These are phyloP conservation scores for Wickerhamiella nectarea DNA, from an alignment of 805 yeast genomes.

Conservation along the genomic window DNA sequence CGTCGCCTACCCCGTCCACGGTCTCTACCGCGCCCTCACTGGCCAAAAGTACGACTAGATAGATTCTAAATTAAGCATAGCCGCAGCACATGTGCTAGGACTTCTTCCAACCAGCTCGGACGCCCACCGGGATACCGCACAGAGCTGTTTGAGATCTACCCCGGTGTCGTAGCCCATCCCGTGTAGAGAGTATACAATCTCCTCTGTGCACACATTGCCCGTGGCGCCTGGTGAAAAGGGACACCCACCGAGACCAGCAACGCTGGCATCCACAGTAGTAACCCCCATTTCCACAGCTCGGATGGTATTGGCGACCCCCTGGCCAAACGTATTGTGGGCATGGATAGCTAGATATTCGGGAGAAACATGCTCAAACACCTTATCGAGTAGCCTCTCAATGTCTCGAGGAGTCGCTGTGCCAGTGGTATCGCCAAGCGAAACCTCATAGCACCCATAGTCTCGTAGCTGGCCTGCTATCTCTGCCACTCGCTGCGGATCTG, in stretches of 20 bases:
- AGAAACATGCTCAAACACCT: slow-evolving; percentile 19
- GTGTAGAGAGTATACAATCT: slow-evolving; percentile 23
- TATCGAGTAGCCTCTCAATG: slow-evolving; percentile 19
- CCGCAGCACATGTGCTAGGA: background rate
- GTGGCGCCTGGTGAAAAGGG: slow-evolving; percentile 27
- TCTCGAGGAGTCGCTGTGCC: slow-evolving; percentile 25
- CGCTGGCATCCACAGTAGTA: slow-evolving; percentile 22
- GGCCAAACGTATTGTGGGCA: slow-evolving; percentile 27
- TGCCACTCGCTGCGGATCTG: slow-evolving; percentile 22
- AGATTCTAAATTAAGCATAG: background rate
- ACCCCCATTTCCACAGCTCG: slow-evolving; percentile 24
- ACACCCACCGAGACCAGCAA: slow-evolving; percentile 27
- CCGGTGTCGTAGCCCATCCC: slow-evolving; percentile 24
- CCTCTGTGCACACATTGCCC: slow-evolving; percentile 26
- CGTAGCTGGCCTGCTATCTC: slow-evolving; percentile 18
- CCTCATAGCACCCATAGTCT: slow-evolving; percentile 25
- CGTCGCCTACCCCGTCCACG: slow-evolving; percentile 51
- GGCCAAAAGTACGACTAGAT: slow-evolving; percentile 40
- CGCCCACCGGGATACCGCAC: slow-evolving; percentile 22
- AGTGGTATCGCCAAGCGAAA: slow-evolving; percentile 26
- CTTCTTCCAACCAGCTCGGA: slow-evolving; percentile 15
- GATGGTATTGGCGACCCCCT: slow-evolving; percentile 25
- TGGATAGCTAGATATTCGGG: slow-evolving; percentile 22
- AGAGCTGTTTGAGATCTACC: slow-evolving; percentile 19
- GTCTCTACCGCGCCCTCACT: slow-evolving; percentile 54